Evolutionary conservation across 176 grass and related monocot species (phyloP), one percentile per base, ranked within the genome.

Genomic region (Pontederia paniculata): DNA sequence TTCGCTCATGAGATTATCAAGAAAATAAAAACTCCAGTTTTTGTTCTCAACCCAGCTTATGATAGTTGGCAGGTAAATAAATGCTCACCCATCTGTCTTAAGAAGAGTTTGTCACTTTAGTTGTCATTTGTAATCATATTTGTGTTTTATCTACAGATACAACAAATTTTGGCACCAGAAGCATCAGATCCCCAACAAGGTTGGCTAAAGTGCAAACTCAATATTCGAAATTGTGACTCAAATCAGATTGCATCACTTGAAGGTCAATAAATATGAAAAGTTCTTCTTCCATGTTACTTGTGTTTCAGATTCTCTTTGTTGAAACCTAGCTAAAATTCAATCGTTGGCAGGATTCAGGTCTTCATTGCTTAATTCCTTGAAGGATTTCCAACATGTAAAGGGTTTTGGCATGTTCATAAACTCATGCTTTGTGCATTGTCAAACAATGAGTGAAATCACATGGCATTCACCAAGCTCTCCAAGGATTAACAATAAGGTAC

Each of bases 41-140:
- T 95, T 65, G 44, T 95, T 77, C 84, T 95, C 73, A 95, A 95
- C 63, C 73, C 85, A 53, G 78, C 85, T 7, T 89, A 89, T 67
- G 85, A 89, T 70, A 67, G 78, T 62, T 95, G 85, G 81, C 89
- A 89, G 89, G 89, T 95, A 71, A 12, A 16, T 58, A 43, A 14
- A 42, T 55, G 55, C 15, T 28, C 15, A 28, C 55, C 37, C 13
- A 57, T 23, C 21, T 31, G 15, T 6, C 22, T 31, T 42, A 4
- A 15, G 15, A 37, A 15, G 13, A 58, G 15, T 21, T n/a, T 13
- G 12, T 23, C 22, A 58, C 9, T n/a, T 58, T 31, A 31, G 46
- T 67, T 0, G 9, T 69, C 57, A 52, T 64, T 10, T 12, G 1
- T 20, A 21, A 49, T 5, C 62, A 65, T 54, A 54, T 63, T 57